Percentiles rank a stretch among this genome's conserved stretches.
phyloP scores from a whole-genome alignment of 352 stramenopile species.

The Thraustotheca clavata region DNA sequence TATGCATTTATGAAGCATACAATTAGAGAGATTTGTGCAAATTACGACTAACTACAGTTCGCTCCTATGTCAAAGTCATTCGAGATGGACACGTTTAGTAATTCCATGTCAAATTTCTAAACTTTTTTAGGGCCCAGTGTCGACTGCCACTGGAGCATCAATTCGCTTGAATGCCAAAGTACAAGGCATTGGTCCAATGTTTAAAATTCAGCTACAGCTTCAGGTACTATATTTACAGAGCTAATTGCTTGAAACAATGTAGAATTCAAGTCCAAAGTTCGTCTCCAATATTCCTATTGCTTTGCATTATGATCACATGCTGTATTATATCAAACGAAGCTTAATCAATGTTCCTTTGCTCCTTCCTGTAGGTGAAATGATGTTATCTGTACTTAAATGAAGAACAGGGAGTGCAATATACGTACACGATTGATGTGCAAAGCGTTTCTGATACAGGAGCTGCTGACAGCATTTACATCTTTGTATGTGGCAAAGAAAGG shows the following conservation, averaged over 20 bases:
- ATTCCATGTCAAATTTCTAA: not conserved
- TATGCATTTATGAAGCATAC: not conserved
- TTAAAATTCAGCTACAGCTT: slow-evolving; percentile 76
- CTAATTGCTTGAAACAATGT: not conserved
- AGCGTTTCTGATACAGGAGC: slow-evolving; percentile 57
- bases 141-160: slow-evolving; percentile 51
- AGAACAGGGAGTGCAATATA: slow-evolving; percentile 59
- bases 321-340: slow-evolving; percentile 63
- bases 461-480: slow-evolving; percentile 70
- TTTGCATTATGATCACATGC: slow-evolving; percentile 68
- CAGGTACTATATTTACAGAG: slow-evolving; percentile 29
- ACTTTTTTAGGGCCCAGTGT: slow-evolving; percentile 45
- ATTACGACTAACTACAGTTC: slow-evolving; percentile 74
- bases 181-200: slow-evolving; percentile 67
- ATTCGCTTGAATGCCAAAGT: slow-evolving; percentile 80
- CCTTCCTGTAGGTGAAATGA: slow-evolving; percentile 42
- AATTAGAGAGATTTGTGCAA: slow-evolving; percentile 73
- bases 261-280: slow-evolving; percentile 62
- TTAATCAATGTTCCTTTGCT: slow-evolving; percentile 55
- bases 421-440: slow-evolving; percentile 58
- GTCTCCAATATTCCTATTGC: slow-evolving; percentile 56
- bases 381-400: not conserved
- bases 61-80: slow-evolving; percentile 87
- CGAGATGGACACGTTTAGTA: slow-evolving; percentile 65
- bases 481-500: slow-evolving; percentile 78